Percentiles rank a stretch among this genome's conserved stretches.
phyloP scores from a whole-genome alignment of 805 yeast species.

The Vanderwaltozyma polyspora region DNA sequence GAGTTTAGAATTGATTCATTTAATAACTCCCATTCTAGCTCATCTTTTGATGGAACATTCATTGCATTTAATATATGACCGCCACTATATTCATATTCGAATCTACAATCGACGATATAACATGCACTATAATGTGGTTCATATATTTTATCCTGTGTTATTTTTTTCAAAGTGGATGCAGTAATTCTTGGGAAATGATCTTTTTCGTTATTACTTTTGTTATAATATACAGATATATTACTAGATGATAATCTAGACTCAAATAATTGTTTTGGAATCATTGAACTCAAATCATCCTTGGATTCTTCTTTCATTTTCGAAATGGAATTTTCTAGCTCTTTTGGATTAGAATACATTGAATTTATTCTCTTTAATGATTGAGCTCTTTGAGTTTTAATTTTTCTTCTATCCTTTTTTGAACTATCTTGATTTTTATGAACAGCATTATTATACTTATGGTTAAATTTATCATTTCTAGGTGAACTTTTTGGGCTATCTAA shows the following conservation, averaged over 20 bases:
- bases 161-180: slow-evolving; percentile 32
- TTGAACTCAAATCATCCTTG: neutral
- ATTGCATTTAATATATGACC: slow-evolving; percentile 84
- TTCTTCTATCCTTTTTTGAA: neutral
- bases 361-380: slow-evolving; percentile 1
- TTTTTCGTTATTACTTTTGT: slow-evolving; percentile 28
- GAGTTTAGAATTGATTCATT: slow-evolving; percentile 4
- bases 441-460: neutral
- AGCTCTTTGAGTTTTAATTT: neutral
- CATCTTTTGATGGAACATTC: slow-evolving; percentile 61
- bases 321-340: neutral
- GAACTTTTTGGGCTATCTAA: neutral
- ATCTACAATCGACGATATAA: slow-evolving; percentile 75
- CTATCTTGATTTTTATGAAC: neutral
- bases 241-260: slow-evolving; percentile 22
- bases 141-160: slow-evolving; percentile 28
- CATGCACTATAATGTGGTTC: slow-evolving; percentile 42
- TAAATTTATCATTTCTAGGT: neutral
- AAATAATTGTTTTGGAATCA: neutral
- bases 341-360: neutral
- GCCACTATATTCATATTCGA: slow-evolving; percentile 82
- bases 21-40: slow-evolving; percentile 49
- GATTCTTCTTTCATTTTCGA: neutral
- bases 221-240: slow-evolving; percentile 39
- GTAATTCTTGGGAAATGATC: slow-evolving; percentile 42